Evolutionary conservation across 1,284 basidiomycete genomes (phyloP), one percentile per base, ranked within the genome.

Genomic region (Schizophyllum amplum): DNA sequence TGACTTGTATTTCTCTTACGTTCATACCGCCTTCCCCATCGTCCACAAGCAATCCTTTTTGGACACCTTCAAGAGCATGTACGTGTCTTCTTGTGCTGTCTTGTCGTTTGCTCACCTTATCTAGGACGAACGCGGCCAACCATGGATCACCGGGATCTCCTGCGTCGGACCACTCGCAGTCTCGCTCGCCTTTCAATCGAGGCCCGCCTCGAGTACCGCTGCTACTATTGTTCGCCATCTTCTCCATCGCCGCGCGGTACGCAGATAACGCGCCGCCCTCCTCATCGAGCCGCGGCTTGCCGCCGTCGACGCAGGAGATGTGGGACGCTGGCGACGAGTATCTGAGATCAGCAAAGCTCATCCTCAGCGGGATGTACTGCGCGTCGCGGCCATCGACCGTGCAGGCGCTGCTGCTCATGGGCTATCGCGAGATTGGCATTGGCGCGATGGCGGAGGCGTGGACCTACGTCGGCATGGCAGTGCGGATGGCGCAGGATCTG

Each of bases 381-480:
- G 79, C 79, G 20, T 84, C 74, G 1, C 72, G 82, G 15, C 78
- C 88, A 7, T 80, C 82, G 22, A 91, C 87, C 0, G 85, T 84
- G 55, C 90, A 92, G 67, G 84, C 90, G 5, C 71, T 94, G 23
- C 75, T 94, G 4, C 75, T 94, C 23, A 79, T 93, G 70, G 86
- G 86, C 6, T 92, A 89, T 67, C 78, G 91, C 20, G 90, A 94
- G 70, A 81, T 92, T 26, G 91, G 91, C 1, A 88, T 92, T 58
- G 92, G 92, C 23, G 87, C 87, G 15, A 94, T 92, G 92, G 85
- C 87, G 7, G 83, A 88, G 69, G 86, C 89, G 27, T 94, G 92
- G 92, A 77, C 84, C 17, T 91, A 86, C 66, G 79, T 85, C 21
- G 89, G 88, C 5, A 86, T 89, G 83, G 86, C 83, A 0, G 84